Base-by-base conservation (phyloP, 306 rosid genomes). In the Ormosia semicastrata region DNA sequence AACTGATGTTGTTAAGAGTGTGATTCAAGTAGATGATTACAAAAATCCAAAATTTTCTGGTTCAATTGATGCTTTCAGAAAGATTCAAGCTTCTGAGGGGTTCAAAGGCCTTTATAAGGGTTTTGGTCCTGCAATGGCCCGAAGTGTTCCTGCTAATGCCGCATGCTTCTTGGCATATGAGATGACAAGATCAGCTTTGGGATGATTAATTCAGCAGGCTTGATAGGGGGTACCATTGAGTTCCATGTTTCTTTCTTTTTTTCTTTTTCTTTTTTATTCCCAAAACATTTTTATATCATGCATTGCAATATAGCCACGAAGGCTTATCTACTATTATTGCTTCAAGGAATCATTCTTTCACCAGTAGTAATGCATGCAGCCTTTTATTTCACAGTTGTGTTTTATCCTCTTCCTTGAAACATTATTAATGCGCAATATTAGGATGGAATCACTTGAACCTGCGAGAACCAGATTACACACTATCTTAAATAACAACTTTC, bases 141-240 rank as follows among this genome's bases (percentile, higher is more conserved):
- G 98, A 75, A 96, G 98, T 83, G 80, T 96, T 71, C 98, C 98
- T 1, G 98, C 98, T 0, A 96, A 96, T 86, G 98, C 97, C 10
- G 99, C 99, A 18, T 93, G 99, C 69, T 96, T 96, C 92, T 90
- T 94, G 91, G 99, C 94, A 9, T 96, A 96, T 77, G 98, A 93
- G 84, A 84, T 96, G 79, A 89, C 99, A 44, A 89, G 88, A 85
- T 93, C 99, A 30, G 91, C 94, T 84, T 78, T 96, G 71, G 94
- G 89, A 67, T 92, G 89, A 89, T 44, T 65, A 9, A 3, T 69
- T 85, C 66, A 15, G 33, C 44, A 66, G 8, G 63, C 34, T 77
- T 69, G 53, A 77, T 74, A 14, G 5, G 47, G 34, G 29, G 32
- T 83, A 65, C 70, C 71, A 64, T 66, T 81, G 50, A 59, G n/a